Base-by-base conservation (phyloP, 495 filamentous ascomycete genomes). In the Aspergillus egyptiacus region DNA sequence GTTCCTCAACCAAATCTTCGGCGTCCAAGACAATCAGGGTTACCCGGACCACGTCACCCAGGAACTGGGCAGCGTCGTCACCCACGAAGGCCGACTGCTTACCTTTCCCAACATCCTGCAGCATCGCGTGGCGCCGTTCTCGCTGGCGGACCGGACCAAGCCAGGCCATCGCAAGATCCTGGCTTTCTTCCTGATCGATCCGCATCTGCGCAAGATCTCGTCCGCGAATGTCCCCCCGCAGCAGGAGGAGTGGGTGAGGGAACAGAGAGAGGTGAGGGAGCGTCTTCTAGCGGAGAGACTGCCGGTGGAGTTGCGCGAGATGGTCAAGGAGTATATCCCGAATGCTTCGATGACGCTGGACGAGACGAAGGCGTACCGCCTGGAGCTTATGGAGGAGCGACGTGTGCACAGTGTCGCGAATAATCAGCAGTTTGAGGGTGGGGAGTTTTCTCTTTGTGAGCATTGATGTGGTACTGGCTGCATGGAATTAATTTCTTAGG, bases 191-290 rank as follows among this genome's bases (percentile, higher is more conserved):
- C 60, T 83, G 6, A 68, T 81, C 7, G 76, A 80, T 48, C 78
- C 78, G 0, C 19, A 65, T 25, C 40, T 56, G 11, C 67, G 68
- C 1, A 65, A 80, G 32, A 64, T 77, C 9, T 72, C 65, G 0
- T 77, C 78, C 0, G 71, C 70, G 0, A 74, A 76, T 42, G 73
- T 83, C 0, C 77, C 78, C 1, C 76, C 77, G 1, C 77, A 73
- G 47, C 54, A 67, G 28, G 44, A 69, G 2, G 47, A 63, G 3
- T 74, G 72, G 58, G 42, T 42, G 14, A 13, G 43, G 6, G 52
- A 62, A 51, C 13, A 41, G 22, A 40, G 24, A 25, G 57, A 59
- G 42, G 28, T 46, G 24, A 25, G 57, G 58, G 42, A 28, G 45
- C 18, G 31, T 66, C 37, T n/a, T 48, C 11, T 5, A 56, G 6